A percentile compares a stretch with the other conserved stretches of the same genome.
These are phyloP conservation scores for Geotrichum carabidarum DNA, from an alignment of 1,139 yeast species.

Conservation along the genomic window DNA sequence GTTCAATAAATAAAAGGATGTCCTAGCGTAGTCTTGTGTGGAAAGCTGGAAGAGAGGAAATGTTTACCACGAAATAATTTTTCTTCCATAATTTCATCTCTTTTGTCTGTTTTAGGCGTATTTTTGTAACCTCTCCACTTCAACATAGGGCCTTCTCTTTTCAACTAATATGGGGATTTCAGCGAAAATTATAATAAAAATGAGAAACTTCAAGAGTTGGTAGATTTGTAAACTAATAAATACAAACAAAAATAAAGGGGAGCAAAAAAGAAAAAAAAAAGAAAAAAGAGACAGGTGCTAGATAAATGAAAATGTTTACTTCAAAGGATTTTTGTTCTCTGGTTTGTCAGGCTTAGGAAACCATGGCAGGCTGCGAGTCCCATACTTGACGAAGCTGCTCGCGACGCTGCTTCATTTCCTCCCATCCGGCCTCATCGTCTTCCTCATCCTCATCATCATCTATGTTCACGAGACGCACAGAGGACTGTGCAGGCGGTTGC, in stretches of 20 bases:
- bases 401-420: slow-evolving; percentile 18
- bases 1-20: too few relatives aligned
- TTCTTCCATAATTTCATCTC: background rate
- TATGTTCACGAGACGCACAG: slow-evolving; percentile 5
- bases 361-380: slow-evolving; percentile 15
- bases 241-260: background rate
- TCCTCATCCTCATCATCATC: slow-evolving; percentile 20
- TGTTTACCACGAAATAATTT: background rate
- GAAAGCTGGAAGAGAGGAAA: too few relatives aligned
- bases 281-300: background rate
- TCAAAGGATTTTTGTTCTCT: background rate
- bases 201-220: too few relatives aligned
- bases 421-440: slow-evolving; percentile 21
- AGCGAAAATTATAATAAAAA: too few relatives aligned
- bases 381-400: slow-evolving; percentile 17
- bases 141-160: too few relatives aligned
- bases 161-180: too few relatives aligned
- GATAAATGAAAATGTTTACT: background rate
- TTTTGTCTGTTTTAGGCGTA: background rate
- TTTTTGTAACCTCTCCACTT: too few relatives aligned
- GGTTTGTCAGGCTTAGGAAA: background rate
- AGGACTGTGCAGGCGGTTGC: slow-evolving; percentile 1
- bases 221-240: too few relatives aligned
- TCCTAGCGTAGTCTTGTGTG: too few relatives aligned
- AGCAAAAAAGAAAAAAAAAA: background rate